Base-by-base conservation (phyloP, 2,329 filamentous ascomycete species). In the Xylaria sp. region DNA sequence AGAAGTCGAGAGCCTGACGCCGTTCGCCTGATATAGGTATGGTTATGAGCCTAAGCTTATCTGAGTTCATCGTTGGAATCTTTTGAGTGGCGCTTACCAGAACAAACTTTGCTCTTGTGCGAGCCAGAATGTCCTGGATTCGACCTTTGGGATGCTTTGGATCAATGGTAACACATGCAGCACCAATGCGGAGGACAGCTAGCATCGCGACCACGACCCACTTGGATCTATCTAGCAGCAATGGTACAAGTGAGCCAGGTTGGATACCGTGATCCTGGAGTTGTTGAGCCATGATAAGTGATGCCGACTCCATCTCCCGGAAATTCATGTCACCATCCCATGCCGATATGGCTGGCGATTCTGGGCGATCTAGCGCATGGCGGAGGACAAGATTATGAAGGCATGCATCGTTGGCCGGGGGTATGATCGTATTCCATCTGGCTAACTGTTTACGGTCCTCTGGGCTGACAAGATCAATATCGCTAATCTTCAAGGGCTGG, bases 251-350 rank as follows among this genome's bases (percentile, higher is more conserved):
- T 6, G 55, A 42, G 2, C 37, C 42, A 38, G 55, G 5, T 19
- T n/a, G 37, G 1, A 61, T 35, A n/a, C 53, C 57, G 9, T 40
- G 33, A 14, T 51, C 42, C 17, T 28, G 45, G 6, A 64, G 40
- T 9, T 61, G 50, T 25, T 52, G 57, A 5, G 62, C 25, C 1
- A 64, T 28, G 11, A 40, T 53, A 8, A 33, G 19, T 3, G 58
- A 58, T 6, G 43, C 23, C 23, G 2, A 3, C 19, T 56, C 45
- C 5, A 65, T 37, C 0, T 57, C 43, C 17, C 33, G 14, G 33
- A 49, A 65, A 21, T 58, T 65, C 47, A 64, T 46, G 4, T 64
- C 57, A 2, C 61, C 61, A 19, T 64, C 61, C 61, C 61, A 60
- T 35, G 57, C 50, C 19, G 4, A 51, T 15, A 63, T 56, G 2